phyloP scores from a whole-genome alignment of 306 rosid genomes.

The Crataegus laevigata region DNA sequence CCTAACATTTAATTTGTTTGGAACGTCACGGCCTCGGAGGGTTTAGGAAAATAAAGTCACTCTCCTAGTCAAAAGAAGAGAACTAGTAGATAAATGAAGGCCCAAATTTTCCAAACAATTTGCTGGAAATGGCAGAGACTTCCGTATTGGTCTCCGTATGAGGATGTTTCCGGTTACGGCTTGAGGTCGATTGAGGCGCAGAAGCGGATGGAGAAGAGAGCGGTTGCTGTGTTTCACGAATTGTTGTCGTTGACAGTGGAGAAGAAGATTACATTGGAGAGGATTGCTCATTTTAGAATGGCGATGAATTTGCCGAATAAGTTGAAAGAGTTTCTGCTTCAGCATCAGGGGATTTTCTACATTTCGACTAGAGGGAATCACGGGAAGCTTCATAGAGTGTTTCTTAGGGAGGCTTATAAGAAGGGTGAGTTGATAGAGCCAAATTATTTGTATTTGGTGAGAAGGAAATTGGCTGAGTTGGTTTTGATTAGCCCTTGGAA shows the following conservation, averaged over 20 bases:
- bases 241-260: conserved; percentile 67
- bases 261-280: conserved; percentile 79
- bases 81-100: too few species aligned
- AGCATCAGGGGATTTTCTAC: conserved; percentile 87
- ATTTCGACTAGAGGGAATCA: conserved; percentile 82
- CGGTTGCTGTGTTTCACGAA: conserved; percentile 76
- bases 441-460: conserved; percentile 68
- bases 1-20: too few species aligned
- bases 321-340: conserved; percentile 86
- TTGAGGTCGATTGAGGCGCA: conserved; percentile 85
- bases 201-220: conserved; percentile 82
- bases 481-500: conserved; percentile 68
- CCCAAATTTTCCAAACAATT: too few species aligned
- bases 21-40: too few species aligned
- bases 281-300: conserved; percentile 80
- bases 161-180: conserved; percentile 66
- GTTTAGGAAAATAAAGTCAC: too few species aligned
- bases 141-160: conserved; percentile 92
- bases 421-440: conserved; percentile 73
- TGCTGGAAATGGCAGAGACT: conserved; percentile 93
- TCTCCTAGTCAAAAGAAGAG: too few species aligned
- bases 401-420: conserved; percentile 73
- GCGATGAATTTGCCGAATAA: conserved; percentile 68
- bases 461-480: conserved; percentile 66
- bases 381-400: conserved; percentile 91